These are phyloP conservation scores for Diaporthe eres DNA, from an alignment of 2,329 filamentous ascomycete species.

Conservation along the genomic window DNA sequence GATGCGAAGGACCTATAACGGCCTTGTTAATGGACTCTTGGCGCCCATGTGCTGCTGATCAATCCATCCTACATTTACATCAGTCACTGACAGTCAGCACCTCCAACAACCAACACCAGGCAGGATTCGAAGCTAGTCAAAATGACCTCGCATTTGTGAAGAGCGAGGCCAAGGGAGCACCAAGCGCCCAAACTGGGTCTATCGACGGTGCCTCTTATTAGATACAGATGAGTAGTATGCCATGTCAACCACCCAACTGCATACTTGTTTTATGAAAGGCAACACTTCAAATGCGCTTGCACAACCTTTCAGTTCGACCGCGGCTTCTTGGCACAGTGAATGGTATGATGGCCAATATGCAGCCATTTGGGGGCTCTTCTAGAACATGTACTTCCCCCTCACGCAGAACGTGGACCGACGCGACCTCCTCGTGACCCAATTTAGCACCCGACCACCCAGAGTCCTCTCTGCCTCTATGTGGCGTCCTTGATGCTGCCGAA, in stretches of 20 bases:
- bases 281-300: neutral
- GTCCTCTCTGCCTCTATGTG: neutral
- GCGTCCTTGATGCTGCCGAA: neutral
- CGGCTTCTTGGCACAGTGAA: neutral
- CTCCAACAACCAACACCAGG: neutral
- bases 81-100: neutral
- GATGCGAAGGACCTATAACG: neutral
- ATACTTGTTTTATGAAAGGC: neutral
- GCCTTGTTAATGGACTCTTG: neutral
- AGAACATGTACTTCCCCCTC: neutral
- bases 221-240: neutral
- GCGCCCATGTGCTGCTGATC: constrained; percentile 24
- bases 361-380: neutral
- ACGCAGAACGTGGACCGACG: neutral
- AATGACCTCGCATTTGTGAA: neutral
- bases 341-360: neutral
- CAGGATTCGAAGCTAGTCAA: neutral
- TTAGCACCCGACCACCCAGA: neutral
- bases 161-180: neutral
- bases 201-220: neutral
- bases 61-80: neutral
- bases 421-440: neutral
- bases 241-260: neutral
- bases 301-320: neutral
- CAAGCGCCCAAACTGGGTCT: neutral